These are phyloP conservation scores for Fistulinella prunicolor DNA, from an alignment of 768 basidiomycete genomes.

Conservation along the genomic window DNA sequence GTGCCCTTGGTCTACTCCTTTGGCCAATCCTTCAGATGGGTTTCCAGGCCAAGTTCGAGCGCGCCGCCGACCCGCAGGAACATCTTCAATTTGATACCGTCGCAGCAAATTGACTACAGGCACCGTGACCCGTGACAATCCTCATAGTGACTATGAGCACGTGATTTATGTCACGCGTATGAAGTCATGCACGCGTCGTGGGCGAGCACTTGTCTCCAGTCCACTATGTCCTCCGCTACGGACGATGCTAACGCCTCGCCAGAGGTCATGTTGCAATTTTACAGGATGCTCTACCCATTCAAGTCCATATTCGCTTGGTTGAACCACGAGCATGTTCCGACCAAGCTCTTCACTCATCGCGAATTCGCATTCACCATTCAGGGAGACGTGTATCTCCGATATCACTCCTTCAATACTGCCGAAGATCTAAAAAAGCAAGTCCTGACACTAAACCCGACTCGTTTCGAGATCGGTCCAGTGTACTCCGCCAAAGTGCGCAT, in stretches of 20 bases:
- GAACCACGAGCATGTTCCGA: conserved; percentile 82
- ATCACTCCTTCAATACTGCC: conserved; percentile 81
- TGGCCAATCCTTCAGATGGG: too few relatives aligned
- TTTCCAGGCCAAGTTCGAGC: too few relatives aligned
- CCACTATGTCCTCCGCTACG: conserved; percentile 11
- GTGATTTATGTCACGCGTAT: conserved; percentile 7
- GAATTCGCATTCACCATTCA: conserved; percentile 94
- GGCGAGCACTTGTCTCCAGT: conserved; percentile 11
- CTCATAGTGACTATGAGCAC: conserved; percentile 5
- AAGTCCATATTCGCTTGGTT: conserved; percentile 93
- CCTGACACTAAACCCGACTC: conserved; percentile 77
- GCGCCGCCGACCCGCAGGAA: too few relatives aligned
- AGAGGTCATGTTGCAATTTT: conserved; percentile 75
- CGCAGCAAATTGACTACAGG: too few relatives aligned
- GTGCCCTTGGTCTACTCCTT: too few relatives aligned
- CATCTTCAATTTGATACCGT: too few relatives aligned
- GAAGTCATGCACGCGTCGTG: conserved; percentile 20
- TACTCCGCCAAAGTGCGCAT: conserved; percentile 80
- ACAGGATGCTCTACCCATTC: conserved; percentile 91
- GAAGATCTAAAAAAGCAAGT: conserved; percentile 94
- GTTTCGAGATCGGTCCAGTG: conserved; percentile 96
- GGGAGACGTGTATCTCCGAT: conserved; percentile 90
- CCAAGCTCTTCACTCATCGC: conserved; percentile 84
- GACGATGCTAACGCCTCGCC: conserved; percentile 39
- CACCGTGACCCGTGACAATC: too few relatives aligned